Conservation (phyloP, 148 eudicot species). For the Diospyros kaki region DNA sequence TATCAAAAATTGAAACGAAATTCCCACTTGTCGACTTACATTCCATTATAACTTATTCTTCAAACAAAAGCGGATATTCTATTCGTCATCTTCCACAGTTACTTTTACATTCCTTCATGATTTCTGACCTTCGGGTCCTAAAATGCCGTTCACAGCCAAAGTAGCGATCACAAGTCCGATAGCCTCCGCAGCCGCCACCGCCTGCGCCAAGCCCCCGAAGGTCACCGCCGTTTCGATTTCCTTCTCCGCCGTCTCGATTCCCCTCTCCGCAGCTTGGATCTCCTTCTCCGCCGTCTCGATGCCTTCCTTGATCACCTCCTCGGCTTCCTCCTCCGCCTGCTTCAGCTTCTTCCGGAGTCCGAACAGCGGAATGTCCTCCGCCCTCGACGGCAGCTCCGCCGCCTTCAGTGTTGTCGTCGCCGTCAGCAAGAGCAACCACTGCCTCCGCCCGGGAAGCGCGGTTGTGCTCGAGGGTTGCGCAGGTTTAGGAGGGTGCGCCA, state of each 20-base stretch:
- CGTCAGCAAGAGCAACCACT: constrained; percentile 44
- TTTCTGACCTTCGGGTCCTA: constrained; percentile 59
- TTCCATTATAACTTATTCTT: too few relatives aligned
- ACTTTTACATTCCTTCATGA: constrained; percentile 5
- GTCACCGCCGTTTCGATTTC: constrained; percentile 22
- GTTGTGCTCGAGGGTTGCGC: constrained; percentile 18
- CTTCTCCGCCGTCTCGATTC: constrained; percentile 33
- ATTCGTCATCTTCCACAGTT: too few relatives aligned
- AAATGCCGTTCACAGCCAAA: constrained; percentile 71
- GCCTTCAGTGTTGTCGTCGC: constrained; percentile 43
- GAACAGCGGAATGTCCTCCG: constrained; percentile 64
- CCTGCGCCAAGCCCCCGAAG: constrained; percentile 58
- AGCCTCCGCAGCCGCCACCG: constrained; percentile 71
- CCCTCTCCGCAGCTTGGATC: constrained; percentile 45
- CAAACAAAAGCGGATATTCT: too few relatives aligned
- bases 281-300: constrained; percentile 55
- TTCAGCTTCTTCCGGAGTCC: constrained; percentile 62
- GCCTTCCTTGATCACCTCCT: constrained; percentile 59
- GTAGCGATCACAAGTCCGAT: constrained; percentile 67
- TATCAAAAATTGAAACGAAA: too few relatives aligned
- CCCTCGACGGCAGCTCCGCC: constrained; percentile 34
- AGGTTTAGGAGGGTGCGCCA: constrained; percentile 10
- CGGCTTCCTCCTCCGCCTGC: constrained; percentile 64
- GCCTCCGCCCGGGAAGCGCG: constrained; percentile 35
- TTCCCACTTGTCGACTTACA: too few relatives aligned